Evolutionary conservation across 768 basidiomycete species (phyloP).

Genomic region (Cubamyces sp.): DNA sequence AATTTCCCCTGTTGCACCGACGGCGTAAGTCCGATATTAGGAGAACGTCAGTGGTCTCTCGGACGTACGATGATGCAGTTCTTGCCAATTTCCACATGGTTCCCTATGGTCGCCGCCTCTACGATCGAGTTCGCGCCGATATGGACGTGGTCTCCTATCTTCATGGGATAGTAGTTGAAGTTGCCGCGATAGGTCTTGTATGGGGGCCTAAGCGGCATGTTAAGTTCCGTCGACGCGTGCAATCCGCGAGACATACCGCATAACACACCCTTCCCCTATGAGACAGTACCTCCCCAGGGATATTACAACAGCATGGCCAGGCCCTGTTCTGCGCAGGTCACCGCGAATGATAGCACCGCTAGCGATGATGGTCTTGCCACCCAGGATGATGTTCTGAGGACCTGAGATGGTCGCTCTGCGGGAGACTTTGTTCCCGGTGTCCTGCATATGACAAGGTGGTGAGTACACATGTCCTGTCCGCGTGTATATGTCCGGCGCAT

Average conservation of each 20-base stretch:
- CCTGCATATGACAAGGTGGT: constrained; percentile 49
- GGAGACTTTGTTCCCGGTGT: constrained; percentile 96
- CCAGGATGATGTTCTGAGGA: constrained; percentile 95
- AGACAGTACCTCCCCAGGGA: constrained; percentile 92
- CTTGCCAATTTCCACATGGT: constrained; percentile 92
- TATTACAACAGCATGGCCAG: constrained; percentile 93
- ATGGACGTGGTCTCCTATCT: constrained; percentile 93
- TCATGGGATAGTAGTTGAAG: constrained; percentile 98
- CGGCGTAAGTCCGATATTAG: not conserved
- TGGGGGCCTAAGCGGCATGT: constrained; percentile 59
- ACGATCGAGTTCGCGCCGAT: constrained; percentile 88
- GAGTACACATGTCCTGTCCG: too few relatives aligned
- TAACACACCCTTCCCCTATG: constrained; percentile 86
- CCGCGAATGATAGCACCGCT: constrained; percentile 90
- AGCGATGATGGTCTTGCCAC: constrained; percentile 95
- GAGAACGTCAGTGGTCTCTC: not conserved
- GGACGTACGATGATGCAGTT: constrained; percentile 88
- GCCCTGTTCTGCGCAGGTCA: constrained; percentile 86
- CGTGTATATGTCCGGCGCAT: not conserved
- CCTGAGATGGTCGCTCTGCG: constrained; percentile 90
- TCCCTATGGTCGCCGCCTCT: constrained; percentile 94
- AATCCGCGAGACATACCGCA: constrained; percentile 57
- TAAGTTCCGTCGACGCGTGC: not conserved
- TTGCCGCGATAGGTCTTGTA: constrained; percentile 90
- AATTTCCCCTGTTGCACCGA: constrained; percentile 80